These are phyloP conservation scores for Verticillium klebahnii DNA, from an alignment of 2,329 filamentous ascomycete species.

Conservation along the genomic window DNA sequence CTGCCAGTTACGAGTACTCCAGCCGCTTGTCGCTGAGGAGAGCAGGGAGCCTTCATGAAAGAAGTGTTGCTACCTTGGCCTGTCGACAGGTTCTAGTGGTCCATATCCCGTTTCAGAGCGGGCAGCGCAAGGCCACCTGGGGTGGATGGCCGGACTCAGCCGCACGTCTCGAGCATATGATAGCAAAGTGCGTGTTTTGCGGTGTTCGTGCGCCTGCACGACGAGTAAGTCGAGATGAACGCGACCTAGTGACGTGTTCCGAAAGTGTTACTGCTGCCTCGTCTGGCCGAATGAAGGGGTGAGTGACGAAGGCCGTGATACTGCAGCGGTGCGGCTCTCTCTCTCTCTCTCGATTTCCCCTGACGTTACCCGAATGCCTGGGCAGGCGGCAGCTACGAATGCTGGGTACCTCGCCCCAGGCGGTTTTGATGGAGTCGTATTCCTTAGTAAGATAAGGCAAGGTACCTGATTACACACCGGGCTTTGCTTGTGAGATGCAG, in stretches of 20 bases:
- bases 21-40: neutral
- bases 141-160: neutral
- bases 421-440: neutral
- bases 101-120: conserved; percentile 7
- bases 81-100: neutral
- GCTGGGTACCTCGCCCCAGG: neutral
- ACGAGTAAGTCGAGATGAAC: neutral
- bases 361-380: neutral
- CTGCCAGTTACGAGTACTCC: neutral
- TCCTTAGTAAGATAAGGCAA: neutral
- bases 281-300: too few species aligned
- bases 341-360: neutral
- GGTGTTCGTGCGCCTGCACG: neutral
- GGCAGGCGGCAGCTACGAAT: neutral
- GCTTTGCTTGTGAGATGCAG: neutral
- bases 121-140: conserved; percentile 6
- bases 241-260: neutral
- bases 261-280: too few species aligned
- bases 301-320: too few species aligned
- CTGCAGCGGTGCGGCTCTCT: neutral
- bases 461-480: neutral
- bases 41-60: neutral
- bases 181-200: neutral
- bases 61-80: neutral
- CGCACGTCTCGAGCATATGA: neutral